Conservation (phyloP, 1,139 yeast species). For the Groenewaldozyma sp. region DNA sequence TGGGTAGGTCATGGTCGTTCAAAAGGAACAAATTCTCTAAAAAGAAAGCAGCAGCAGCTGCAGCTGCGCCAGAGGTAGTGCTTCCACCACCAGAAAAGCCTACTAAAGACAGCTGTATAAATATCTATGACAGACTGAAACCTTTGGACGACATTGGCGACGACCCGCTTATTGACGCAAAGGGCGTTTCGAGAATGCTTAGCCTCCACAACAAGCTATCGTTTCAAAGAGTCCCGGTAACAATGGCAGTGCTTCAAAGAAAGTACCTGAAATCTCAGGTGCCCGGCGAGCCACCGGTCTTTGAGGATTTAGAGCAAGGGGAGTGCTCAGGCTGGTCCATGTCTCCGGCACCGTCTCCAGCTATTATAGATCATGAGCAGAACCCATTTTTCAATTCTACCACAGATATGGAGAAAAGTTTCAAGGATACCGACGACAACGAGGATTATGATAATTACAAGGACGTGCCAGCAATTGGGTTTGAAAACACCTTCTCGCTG, state of each 20-base stretch:
- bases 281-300: slow-evolving; percentile 6
- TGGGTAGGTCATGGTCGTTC: slow-evolving; percentile 5
- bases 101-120: neutral
- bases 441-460: slow-evolving; percentile 6
- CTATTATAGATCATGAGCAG: slow-evolving; percentile 20
- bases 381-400: slow-evolving; percentile 21
- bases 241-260: slow-evolving; percentile 23
- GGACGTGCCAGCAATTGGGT: slow-evolving; percentile 22
- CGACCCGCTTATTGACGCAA: slow-evolving; percentile 27
- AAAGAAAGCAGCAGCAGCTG: neutral
- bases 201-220: slow-evolving; percentile 11
- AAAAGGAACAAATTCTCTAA: slow-evolving; percentile 4
- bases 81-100: neutral
- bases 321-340: slow-evolving; percentile 26
- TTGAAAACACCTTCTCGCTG: slow-evolving; percentile 27
- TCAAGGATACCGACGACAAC: slow-evolving; percentile 13
- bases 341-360: slow-evolving; percentile 31
- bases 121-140: slow-evolving; percentile 20
- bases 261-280: slow-evolving; percentile 15
- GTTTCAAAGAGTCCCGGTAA: neutral
- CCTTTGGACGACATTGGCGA: slow-evolving; percentile 22
- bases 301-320: slow-evolving; percentile 25
- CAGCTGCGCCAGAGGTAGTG: neutral
- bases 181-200: slow-evolving; percentile 25
- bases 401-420: slow-evolving; percentile 13